Base-by-base conservation (phyloP, 345 rosid species). In the Isatis tinctoria region DNA sequence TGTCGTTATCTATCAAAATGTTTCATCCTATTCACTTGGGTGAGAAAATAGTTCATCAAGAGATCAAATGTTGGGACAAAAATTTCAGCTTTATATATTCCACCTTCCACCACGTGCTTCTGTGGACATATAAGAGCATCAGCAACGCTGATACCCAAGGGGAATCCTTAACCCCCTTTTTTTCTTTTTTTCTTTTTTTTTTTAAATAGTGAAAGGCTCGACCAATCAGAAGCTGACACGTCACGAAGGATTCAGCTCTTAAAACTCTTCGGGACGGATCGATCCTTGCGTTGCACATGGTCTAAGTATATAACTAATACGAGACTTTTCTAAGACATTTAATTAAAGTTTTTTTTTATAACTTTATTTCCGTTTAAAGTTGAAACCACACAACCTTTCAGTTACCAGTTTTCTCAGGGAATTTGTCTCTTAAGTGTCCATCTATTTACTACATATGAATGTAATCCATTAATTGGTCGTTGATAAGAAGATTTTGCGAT, bases 371-470 rank as follows among this genome's bases (percentile, higher is more conserved):
- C 39, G 63, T 44, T 62, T 11, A 69, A 61, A 45, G 52, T 53
- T 62, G 74, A 60, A 67, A 69, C 61, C 44, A 67, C 57, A 51
- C 49, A 33, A 28, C 67, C 67, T 74, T 66, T 45, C 11, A 8
- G 14, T 35, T 68, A 68, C 52, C 37, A 39, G 36, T 37, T 48
- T 67, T 67, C 37, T 74, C 39, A 20, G 54, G 57, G 64, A 53
- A 32, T 32, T 39, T 75, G 47, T 67, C 74, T 43, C 39, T 67
- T 54, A 48, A 44, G 36, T 74, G 54, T 40, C 44, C 64, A 45
- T 66, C 41, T 74, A 13, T 24, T 44, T 65, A 43, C 58, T 65
- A 56, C 65, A 45, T 57, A 74, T 57, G 66, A 65, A 56, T 65
- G 32, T 44, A 47, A n/a, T 53, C 26, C 43, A 43, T 17, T 35